Conservation (phyloP, 225 moss, liverwort and hornwort species). For the Ulota crispa region DNA sequence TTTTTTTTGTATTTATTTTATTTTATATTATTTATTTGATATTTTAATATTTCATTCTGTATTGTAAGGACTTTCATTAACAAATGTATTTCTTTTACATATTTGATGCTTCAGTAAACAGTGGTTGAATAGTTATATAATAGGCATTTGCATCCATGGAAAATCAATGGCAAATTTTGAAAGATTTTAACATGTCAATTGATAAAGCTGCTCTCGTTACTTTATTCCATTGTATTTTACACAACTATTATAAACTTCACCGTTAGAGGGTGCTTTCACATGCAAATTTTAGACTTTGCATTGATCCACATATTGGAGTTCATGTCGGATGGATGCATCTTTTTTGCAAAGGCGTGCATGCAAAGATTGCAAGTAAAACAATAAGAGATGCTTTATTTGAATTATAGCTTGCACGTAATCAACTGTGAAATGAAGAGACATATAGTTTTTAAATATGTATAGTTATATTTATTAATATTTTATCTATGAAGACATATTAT, state of each 20-base stretch:
- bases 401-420: no score
- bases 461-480: no score
- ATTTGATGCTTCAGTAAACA: background rate
- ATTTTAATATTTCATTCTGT: background rate
- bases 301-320: background rate
- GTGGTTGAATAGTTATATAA: background rate
- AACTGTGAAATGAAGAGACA: no score
- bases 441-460: no score
- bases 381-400: no score
- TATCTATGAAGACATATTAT: no score
- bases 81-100: background rate
- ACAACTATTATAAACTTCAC: background rate
- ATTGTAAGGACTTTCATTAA: background rate
- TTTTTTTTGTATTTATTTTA: no score
- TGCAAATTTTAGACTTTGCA: background rate
- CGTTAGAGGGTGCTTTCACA: fast-evolving
- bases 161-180: background rate
- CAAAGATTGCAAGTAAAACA: no score
- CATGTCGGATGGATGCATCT: no score
- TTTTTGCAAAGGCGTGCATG: no score
- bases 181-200: background rate
- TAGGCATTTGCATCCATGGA: background rate
- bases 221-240: background rate
- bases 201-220: background rate
- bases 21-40: no score